Conservation (phyloP, 371 early-diverging fungal genomes). For the Choanephora cucurbitarum region DNA sequence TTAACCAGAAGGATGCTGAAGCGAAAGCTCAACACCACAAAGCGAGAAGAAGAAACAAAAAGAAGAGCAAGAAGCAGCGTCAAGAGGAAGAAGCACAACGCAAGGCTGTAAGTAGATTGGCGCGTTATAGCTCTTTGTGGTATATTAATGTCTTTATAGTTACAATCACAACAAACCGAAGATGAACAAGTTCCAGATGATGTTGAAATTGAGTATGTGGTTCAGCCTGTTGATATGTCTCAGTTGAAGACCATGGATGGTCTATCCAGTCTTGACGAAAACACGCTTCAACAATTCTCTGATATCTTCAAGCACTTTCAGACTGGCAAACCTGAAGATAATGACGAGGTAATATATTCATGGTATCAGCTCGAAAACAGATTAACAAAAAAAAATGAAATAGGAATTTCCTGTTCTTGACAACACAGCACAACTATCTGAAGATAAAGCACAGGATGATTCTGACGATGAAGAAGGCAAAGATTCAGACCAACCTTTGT, state of each 20-base stretch:
- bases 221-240: conserved; percentile 40
- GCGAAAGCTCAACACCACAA: conserved; percentile 22
- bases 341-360: conserved; percentile 42
- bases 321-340: conserved; percentile 30
- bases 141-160: conserved; percentile 32
- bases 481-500: conserved; percentile 54
- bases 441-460: conserved; percentile 21
- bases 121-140: neutral
- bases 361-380: neutral
- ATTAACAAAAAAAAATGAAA: neutral
- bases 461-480: conserved; percentile 24
- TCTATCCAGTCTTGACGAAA: conserved; percentile 37
- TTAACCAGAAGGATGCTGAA: conserved; percentile 11
- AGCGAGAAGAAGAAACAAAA: conserved; percentile 28
- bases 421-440: conserved; percentile 53
- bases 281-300: conserved; percentile 40
- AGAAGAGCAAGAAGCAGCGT: conserved; percentile 38
- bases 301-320: conserved; percentile 50
- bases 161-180: conserved; percentile 9
- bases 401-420: conserved; percentile 47
- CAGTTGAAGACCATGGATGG: conserved; percentile 35
- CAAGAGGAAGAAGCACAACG: conserved; percentile 47
- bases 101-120: conserved; percentile 29
- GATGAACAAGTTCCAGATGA: conserved; percentile 32
- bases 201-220: conserved; percentile 53